Base-by-base conservation (phyloP, 176 grass and related monocot genomes). In the Raddia guianensis region DNA sequence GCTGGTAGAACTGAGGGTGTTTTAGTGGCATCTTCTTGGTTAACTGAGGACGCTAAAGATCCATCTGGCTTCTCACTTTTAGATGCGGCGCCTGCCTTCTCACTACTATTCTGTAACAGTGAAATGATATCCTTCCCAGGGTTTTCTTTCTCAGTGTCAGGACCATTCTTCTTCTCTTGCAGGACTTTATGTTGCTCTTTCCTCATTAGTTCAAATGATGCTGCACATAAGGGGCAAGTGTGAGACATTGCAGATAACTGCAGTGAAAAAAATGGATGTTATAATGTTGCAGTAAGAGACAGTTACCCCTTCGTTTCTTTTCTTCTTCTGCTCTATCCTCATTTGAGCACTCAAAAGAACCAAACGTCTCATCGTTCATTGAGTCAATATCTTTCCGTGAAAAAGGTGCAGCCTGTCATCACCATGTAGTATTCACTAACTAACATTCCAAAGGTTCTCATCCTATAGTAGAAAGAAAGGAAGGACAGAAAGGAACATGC, bases 121-220 rank as follows among this genome's bases (percentile, higher is more conserved):
- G 86, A 76, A 63, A 94, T 86, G 52, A 97, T 86, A 70, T 91
- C 83, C 78, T 79, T 87, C 76, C 81, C 79, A 53, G 59, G 49
- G 49, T 63, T 94, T 86, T 87, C 79, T 86, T 87, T 86, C 14
- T 76, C 46, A 75, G 33, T 45, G 71, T 85, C 78, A 80, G 85
- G 82, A 46, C 75, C 62, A 51, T 18, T 95, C 68, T 90, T 91
- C 70, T 96, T 95, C 82, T 93, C 97, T 78, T 91, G 93, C 57
- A 99, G 70, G 63, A 83, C 34, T 91, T 90, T 93, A 34, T 99
- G 92, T 74, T 96, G 97, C 80, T 99, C 93, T 84, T 99, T 93
- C 81, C 97, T 99, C 92, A 99, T 99, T 63, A 93, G 73, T 75
- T 99, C 97, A 88, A 99, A 99, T 35, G 97, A 99, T 57, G 81